Evolutionary conservation across 2,329 filamentous ascomycete genomes (phyloP).

Genomic region (Ophiocordyceps camponoti-floridani): DNA sequence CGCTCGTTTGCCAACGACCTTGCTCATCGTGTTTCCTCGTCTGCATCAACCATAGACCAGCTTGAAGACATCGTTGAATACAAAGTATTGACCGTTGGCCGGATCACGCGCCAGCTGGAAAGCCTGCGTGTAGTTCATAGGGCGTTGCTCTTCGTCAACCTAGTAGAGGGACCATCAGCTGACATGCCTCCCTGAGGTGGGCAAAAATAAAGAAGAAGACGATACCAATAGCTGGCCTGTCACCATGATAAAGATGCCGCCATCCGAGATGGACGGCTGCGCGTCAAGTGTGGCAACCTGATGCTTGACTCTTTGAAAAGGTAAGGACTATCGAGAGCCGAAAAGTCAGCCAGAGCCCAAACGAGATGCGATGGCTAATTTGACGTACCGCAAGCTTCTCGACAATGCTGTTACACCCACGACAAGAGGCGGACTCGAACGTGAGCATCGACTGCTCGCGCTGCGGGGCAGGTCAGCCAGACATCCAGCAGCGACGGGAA

Average conservation of each 20-base stretch:
- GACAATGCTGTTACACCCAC: constrained; percentile 48
- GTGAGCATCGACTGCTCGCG: constrained; percentile 80
- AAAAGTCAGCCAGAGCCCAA: not conserved
- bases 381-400: constrained; percentile 61
- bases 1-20: not conserved
- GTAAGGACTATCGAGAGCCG: constrained; percentile 39
- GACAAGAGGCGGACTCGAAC: constrained; percentile 56
- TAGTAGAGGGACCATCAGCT: constrained; percentile 16
- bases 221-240: constrained; percentile 72
- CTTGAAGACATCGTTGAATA: constrained; percentile 92
- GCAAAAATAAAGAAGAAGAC: constrained; percentile 2
- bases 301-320: constrained; percentile 70
- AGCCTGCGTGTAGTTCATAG: constrained; percentile 79
- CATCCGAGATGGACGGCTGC: constrained; percentile 50
- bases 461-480: constrained; percentile 24
- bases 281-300: constrained; percentile 61
- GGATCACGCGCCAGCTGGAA: constrained; percentile 67
- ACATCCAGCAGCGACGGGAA: not conserved
- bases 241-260: constrained; percentile 70
- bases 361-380: not conserved
- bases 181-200: not conserved
- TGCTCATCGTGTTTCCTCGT: not conserved
- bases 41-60: constrained; percentile 47
- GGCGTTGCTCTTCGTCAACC: constrained; percentile 72
- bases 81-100: constrained; percentile 50